Conservation (phyloP, 2,329 filamentous ascomycete species). For the Salinomyces thailandicus region DNA sequence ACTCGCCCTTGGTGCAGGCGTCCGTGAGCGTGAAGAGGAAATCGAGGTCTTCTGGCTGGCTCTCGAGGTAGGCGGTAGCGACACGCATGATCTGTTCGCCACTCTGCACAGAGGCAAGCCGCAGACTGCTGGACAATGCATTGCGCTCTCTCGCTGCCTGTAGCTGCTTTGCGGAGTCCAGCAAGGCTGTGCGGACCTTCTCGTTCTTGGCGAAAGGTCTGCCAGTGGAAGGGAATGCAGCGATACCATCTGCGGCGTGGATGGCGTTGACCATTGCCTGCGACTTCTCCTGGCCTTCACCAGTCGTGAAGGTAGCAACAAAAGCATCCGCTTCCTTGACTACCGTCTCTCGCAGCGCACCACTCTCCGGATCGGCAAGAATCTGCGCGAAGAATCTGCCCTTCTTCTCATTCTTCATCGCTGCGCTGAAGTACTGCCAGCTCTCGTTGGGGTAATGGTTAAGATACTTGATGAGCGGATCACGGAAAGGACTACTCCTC, state of each 20-base stretch:
- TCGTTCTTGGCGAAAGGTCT: conserved; percentile 54
- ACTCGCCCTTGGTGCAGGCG: conserved; percentile 68
- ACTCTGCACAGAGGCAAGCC: conserved; percentile 78
- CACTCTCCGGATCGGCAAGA: conserved; percentile 63
- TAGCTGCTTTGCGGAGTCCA: conserved; percentile 63
- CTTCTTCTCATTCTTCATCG: conserved; percentile 73
- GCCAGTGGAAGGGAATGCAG: conserved; percentile 51
- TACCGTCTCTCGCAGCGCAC: conserved; percentile 62
- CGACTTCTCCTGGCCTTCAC: conserved; percentile 50
- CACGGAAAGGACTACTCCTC: conserved; percentile 80
- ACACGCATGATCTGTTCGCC: conserved; percentile 80
- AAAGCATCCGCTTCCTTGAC: conserved; percentile 63
- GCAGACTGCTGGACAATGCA: conserved; percentile 57
- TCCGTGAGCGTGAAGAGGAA: conserved; percentile 77
- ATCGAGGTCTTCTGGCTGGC: conserved; percentile 55
- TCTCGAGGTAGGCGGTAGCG: conserved; percentile 67
- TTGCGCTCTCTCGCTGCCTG: conserved; percentile 64
- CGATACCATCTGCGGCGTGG: conserved; percentile 72
- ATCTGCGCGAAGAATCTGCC: conserved; percentile 87
- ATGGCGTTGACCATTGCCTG: conserved; percentile 79
- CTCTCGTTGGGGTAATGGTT: conserved; percentile 87
- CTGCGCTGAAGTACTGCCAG: conserved; percentile 67
- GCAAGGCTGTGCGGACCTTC: conserved; percentile 47
- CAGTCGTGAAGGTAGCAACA: conserved; percentile 47
- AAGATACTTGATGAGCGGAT: conserved; percentile 82